Conservation (phyloP, 2,329 filamentous ascomycete species). For the Aspergillus fumigatiaffinis region DNA sequence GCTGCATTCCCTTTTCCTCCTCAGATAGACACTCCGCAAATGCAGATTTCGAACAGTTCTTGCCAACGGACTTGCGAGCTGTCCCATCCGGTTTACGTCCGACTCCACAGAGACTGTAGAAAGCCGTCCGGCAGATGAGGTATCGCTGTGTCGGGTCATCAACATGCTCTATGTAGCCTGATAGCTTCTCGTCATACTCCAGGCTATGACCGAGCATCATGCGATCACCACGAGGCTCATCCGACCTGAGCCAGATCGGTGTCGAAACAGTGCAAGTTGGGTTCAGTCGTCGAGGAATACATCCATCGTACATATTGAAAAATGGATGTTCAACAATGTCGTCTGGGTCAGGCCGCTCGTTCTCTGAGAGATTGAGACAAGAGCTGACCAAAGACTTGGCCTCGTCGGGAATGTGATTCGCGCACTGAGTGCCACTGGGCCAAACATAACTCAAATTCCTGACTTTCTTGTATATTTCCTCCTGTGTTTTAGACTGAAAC, state of each 20-base stretch:
- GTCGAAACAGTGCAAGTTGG: constrained; percentile 35
- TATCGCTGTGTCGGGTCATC: constrained; percentile 37
- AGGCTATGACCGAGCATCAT: constrained; percentile 43
- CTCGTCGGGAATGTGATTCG: constrained; percentile 47
- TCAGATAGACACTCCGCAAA: constrained; percentile 45
- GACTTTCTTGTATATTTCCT: constrained; percentile 50
- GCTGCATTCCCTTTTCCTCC: constrained; percentile 43
- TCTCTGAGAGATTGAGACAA: constrained; percentile 46
- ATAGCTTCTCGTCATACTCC: constrained; percentile 38
- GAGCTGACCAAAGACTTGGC: constrained; percentile 46
- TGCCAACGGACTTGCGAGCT: constrained; percentile 41
- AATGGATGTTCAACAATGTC: constrained; percentile 49
- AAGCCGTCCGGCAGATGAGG: constrained; percentile 37
- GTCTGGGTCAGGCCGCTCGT: constrained; percentile 47
- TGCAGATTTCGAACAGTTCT: constrained; percentile 43
- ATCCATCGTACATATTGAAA: constrained; percentile 48
- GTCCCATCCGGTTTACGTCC: constrained; percentile 41
- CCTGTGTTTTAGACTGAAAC: constrained; percentile 72
- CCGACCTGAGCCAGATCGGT: constrained; percentile 42
- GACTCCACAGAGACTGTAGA: constrained; percentile 45
- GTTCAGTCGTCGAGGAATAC: constrained; percentile 43
- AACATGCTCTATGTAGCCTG: constrained; percentile 32
- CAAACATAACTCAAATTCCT: constrained; percentile 47
- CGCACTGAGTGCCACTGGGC: constrained; percentile 42
- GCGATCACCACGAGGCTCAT: constrained; percentile 45